phyloP scores from a whole-genome alignment of 2,329 filamentous ascomycete genomes.

The Sclerotinia glacialis region DNA sequence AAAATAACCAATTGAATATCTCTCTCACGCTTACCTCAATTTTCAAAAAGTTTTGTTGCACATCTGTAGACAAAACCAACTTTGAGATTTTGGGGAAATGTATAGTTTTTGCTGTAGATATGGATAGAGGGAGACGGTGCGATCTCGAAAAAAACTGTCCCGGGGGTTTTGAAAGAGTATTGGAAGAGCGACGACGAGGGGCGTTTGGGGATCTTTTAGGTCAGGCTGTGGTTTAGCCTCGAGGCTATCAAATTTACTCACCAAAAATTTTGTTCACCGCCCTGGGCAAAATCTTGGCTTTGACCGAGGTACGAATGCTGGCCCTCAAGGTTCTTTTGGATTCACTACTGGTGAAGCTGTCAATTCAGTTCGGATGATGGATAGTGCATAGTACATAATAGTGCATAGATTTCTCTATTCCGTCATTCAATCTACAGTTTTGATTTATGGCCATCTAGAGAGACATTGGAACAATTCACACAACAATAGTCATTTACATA shows the following conservation, averaged over 20 bases:
- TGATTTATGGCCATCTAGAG: background rate
- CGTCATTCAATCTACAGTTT: background rate
- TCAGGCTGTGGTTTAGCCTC: background rate
- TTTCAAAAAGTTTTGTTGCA: background rate
- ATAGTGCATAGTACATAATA: background rate
- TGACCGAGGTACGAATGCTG: background rate
- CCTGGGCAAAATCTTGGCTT: background rate
- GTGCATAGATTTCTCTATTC: background rate
- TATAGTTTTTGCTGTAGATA: background rate
- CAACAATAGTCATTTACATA: background rate
- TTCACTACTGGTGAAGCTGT: background rate
- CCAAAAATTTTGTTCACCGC: background rate
- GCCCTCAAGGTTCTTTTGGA: background rate
- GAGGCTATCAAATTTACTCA: constrained; percentile 1
- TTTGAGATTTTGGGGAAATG: background rate
- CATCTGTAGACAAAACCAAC: background rate
- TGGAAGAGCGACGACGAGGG: background rate
- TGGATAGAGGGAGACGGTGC: background rate
- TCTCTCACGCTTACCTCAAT: background rate
- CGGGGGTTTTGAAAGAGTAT: background rate
- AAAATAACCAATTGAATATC: background rate
- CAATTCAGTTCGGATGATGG: background rate
- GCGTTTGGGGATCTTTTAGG: background rate
- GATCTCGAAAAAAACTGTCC: background rate
- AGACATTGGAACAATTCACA: background rate